phyloP scores from a whole-genome alignment of 768 basidiomycete species.

The button mushroom (Agaricus bisporus) region DNA sequence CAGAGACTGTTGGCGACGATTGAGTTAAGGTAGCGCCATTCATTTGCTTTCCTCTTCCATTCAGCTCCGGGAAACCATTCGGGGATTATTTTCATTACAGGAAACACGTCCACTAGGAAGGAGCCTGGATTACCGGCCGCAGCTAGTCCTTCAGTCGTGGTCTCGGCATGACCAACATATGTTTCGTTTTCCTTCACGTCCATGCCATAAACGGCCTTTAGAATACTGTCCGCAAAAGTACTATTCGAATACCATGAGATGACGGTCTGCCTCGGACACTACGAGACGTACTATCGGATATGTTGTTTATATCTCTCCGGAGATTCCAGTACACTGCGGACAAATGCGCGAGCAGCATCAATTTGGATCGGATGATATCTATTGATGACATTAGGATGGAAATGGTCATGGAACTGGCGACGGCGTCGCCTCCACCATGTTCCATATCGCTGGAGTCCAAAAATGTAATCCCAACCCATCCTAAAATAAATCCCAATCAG shows the following conservation, averaged over 20 bases:
- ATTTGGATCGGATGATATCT: constrained; percentile 2
- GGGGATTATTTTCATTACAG: constrained; percentile 29
- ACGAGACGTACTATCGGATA: constrained; percentile 32
- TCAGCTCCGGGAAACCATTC: constrained; percentile 32
- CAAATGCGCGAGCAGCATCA: neutral
- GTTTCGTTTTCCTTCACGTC: constrained; percentile 24
- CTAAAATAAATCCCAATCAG: neutral
- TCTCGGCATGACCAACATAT: constrained; percentile 25
- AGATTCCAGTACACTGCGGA: neutral
- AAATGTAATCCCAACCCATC: constrained; percentile 3
- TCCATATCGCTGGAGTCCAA: constrained; percentile 5
- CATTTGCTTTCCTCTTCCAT: constrained; percentile 28
- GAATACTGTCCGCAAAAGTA: constrained; percentile 26
- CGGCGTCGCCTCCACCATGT: constrained; percentile 10
- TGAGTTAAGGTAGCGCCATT: constrained; percentile 21
- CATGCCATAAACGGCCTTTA: constrained; percentile 28
- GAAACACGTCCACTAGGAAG: constrained; percentile 29
- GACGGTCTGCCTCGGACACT: neutral
- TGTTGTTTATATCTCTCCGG: constrained; percentile 24
- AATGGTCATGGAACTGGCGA: constrained; percentile 5
- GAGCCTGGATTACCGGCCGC: constrained; percentile 24
- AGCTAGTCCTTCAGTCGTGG: constrained; percentile 19
- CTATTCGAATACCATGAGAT: constrained; percentile 16
- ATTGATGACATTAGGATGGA: constrained; percentile 7
- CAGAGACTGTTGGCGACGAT: constrained; percentile 18